A percentile compares a stretch with the other conserved stretches of the same genome.
Conservation (phyloP, 2,329 filamentous ascomycete species). For the Beauveria caledonica region DNA sequence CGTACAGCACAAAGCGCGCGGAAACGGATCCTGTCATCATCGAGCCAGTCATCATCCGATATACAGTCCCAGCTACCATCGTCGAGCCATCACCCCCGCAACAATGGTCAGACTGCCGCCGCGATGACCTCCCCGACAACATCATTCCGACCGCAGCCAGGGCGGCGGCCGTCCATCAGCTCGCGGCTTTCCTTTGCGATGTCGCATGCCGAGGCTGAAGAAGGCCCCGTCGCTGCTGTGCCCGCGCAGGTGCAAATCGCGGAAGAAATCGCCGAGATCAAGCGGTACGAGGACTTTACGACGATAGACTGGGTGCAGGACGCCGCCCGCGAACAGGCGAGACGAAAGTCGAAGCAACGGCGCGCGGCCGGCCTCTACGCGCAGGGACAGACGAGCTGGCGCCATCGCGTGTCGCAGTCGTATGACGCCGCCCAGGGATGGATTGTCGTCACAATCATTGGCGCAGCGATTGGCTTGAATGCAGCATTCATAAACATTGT, state of each 20-base stretch:
- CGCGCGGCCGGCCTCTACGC: constrained; percentile 66
- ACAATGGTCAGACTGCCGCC: constrained; percentile 25
- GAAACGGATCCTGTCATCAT: no score
- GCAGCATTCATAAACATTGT: constrained; percentile 90
- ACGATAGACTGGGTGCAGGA: constrained; percentile 99
- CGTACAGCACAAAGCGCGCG: neutral
- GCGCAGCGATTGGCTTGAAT: constrained; percentile 86
- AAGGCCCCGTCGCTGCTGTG: constrained; percentile 39
- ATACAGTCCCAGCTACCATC: neutral
- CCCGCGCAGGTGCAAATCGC: constrained; percentile 65
- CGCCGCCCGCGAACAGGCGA: constrained; percentile 79
- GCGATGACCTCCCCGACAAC: constrained; percentile 36
- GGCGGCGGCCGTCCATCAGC: constrained; percentile 48
- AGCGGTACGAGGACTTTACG: constrained; percentile 97
- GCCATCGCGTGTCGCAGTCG: constrained; percentile 70
- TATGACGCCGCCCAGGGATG: constrained; percentile 97
- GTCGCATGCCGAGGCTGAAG: constrained; percentile 56
- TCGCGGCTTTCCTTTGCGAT: constrained; percentile 61
- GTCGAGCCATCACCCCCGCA: constrained; percentile 8
- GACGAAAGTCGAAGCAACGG: constrained; percentile 67
- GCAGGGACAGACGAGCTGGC: constrained; percentile 63
- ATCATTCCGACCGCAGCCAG: constrained; percentile 13
- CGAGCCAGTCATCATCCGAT: neutral
- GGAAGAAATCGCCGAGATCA: constrained; percentile 95
- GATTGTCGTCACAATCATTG: constrained; percentile 93